Evolutionary conservation across 352 stramenopile species (phyloP).

Genomic region (Phytophthora vignae): DNA sequence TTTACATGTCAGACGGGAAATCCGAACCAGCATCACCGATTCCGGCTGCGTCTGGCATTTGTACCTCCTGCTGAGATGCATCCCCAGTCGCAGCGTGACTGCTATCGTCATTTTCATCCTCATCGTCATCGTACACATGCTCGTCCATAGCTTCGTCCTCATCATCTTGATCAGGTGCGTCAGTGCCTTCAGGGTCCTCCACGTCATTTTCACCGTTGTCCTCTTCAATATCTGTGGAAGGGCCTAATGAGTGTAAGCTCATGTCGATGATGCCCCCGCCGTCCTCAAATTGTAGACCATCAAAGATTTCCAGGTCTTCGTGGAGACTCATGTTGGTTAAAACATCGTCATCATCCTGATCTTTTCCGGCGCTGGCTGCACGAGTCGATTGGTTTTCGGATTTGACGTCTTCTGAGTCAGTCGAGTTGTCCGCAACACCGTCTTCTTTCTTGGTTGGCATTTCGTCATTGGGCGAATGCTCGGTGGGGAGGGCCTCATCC

Average conservation of each 20-base stretch:
- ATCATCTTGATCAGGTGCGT: constrained; percentile 47
- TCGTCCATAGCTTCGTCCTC: constrained; percentile 57
- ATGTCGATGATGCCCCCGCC: constrained; percentile 87
- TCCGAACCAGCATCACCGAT: constrained; percentile 15
- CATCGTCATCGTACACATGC: constrained; percentile 67
- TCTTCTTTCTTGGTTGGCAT: constrained; percentile 36
- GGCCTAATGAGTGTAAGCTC: constrained; percentile 41
- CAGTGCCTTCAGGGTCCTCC: constrained; percentile 51
- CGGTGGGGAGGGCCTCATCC: constrained; percentile 6
- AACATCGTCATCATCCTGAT: constrained; percentile 63
- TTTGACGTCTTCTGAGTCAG: constrained; percentile 52
- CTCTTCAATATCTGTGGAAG: constrained; percentile 31
- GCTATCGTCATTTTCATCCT: constrained; percentile 59
- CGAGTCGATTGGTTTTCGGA: constrained; percentile 27
- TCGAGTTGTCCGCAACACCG: constrained; percentile 19
- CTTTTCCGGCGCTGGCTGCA: constrained; percentile 8
- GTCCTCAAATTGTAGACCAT: constrained; percentile 87
- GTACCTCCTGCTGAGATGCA: constrained; percentile 8
- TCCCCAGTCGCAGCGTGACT: constrained; percentile 21
- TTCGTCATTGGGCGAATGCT: constrained; percentile 18
- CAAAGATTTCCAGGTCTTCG: constrained; percentile 85
- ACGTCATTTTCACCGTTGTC: constrained; percentile 37
- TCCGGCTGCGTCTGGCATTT: constrained; percentile 6
- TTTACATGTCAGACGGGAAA: constrained; percentile 42
- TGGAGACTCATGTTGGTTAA: constrained; percentile 81